Conservation (phyloP, 306 rosid species). For the Lathyrus tuberosus region DNA sequence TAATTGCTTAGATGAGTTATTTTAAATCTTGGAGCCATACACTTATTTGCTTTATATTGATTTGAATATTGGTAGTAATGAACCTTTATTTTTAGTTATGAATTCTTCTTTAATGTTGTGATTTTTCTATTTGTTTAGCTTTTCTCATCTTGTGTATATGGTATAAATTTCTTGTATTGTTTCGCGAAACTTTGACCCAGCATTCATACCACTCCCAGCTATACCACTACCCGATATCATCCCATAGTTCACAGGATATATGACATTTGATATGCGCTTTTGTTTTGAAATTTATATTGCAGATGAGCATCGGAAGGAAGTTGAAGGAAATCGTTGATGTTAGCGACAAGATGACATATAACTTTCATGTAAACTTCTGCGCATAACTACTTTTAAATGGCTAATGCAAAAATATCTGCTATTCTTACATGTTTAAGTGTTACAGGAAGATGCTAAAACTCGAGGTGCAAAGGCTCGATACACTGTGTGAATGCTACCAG, state of each 20-base stretch:
- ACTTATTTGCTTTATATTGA: not conserved
- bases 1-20: not conserved
- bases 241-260: not conserved
- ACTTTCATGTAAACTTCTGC: conserved; percentile 69
- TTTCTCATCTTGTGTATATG: not conserved
- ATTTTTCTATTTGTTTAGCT: not conserved
- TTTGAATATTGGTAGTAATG: not conserved
- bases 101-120: not conserved
- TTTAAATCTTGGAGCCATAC: not conserved
- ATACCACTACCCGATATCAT: not conserved
- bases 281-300: conserved; percentile 37
- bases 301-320: conserved; percentile 96
- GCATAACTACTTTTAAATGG: not conserved
- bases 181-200: not conserved
- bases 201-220: not conserved
- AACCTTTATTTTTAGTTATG: not conserved
- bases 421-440: conserved; percentile 42
- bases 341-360: conserved; percentile 70
- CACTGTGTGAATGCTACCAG: conserved; percentile 48
- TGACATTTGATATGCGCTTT: conserved; percentile 17
- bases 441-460: conserved; percentile 84
- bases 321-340: conserved; percentile 92
- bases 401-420: not conserved
- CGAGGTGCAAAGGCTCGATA: conserved; percentile 75
- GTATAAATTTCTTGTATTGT: conserved; percentile 2